These are phyloP conservation scores for Jaltomata sinuosa DNA, from an alignment of 257 asterid species.

Conservation along the genomic window DNA sequence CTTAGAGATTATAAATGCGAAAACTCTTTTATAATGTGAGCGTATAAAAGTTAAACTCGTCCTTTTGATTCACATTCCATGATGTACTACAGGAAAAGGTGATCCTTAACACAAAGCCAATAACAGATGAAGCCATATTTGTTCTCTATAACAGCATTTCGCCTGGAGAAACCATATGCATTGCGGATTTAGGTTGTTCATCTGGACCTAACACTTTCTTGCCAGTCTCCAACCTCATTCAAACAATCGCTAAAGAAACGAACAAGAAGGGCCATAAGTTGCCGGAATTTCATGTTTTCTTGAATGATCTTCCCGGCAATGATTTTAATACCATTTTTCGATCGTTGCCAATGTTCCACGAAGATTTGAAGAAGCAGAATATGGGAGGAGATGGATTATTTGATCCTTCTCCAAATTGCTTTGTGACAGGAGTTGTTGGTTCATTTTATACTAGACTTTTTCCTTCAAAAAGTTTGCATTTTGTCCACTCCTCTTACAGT, in stretches of 20 bases:
- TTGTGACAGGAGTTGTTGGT: too few species aligned
- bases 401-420: too few species aligned
- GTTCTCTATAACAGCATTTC: constrained; percentile 11
- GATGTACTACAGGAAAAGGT: constrained; percentile 25
- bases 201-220: constrained; percentile 54
- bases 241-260: background rate
- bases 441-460: too few species aligned
- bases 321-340: constrained; percentile 10
- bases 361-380: constrained; percentile 6
- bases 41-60: too few species aligned
- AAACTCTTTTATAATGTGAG: too few species aligned
- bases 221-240: background rate
- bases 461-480: too few species aligned
- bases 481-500: too few species aligned
- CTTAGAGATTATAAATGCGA: too few species aligned
- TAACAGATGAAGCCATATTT: constrained; percentile 13
- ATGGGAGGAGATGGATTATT: constrained; percentile 16
- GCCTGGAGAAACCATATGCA: constrained; percentile 15
- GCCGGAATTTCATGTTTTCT: constrained; percentile 35
- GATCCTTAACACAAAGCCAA: constrained; percentile 12
- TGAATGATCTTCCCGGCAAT: constrained; percentile 55
- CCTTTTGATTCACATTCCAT: too few species aligned
- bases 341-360: background rate
- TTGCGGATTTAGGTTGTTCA: constrained; percentile 68
- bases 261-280: background rate